Conservation (phyloP, 768 basidiomycete genomes). For the Tulasnella sp. region DNA sequence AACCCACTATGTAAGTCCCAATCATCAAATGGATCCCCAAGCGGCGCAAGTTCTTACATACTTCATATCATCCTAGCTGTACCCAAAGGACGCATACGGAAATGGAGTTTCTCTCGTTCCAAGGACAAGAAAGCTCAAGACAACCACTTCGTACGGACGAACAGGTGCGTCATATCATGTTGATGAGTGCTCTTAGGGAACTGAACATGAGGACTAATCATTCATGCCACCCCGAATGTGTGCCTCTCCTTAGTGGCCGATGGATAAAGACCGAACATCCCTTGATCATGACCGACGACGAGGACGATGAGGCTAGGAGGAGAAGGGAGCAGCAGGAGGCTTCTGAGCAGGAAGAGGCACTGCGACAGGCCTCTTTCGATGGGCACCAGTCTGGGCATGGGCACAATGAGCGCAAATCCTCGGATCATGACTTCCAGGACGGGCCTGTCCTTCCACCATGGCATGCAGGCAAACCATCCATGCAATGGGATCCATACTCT, state of each 20-base stretch:
- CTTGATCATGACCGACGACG: constrained; percentile 11
- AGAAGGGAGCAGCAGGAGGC: constrained; percentile 3
- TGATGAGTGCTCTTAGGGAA: background rate
- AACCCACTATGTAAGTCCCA: constrained; percentile 7
- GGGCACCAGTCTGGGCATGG: background rate
- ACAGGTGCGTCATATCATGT: constrained; percentile 1
- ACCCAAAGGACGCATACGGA: constrained; percentile 2
- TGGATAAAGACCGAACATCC: constrained; percentile 14
- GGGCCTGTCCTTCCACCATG: constrained; percentile 10
- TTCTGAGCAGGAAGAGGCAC: background rate
- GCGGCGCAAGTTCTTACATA: background rate
- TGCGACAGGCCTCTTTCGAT: background rate
- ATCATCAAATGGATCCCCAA: constrained; percentile 1
- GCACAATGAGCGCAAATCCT: background rate
- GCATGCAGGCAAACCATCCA: constrained; percentile 4
- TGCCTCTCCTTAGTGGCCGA: background rate
- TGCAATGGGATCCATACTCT: constrained; percentile 9
- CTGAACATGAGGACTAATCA: too few relatives aligned
- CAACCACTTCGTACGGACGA: constrained; percentile 7
- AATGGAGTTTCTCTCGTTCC: constrained; percentile 10
- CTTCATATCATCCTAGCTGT: background rate
- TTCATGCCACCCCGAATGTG: too few relatives aligned
- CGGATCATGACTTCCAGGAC: constrained; percentile 4
- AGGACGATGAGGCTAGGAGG: constrained; percentile 14
- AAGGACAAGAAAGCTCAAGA: constrained; percentile 12